Evolutionary conservation across 2,329 filamentous ascomycete genomes (phyloP).

Genomic region (Pseudogymnoascus verrucosus): DNA sequence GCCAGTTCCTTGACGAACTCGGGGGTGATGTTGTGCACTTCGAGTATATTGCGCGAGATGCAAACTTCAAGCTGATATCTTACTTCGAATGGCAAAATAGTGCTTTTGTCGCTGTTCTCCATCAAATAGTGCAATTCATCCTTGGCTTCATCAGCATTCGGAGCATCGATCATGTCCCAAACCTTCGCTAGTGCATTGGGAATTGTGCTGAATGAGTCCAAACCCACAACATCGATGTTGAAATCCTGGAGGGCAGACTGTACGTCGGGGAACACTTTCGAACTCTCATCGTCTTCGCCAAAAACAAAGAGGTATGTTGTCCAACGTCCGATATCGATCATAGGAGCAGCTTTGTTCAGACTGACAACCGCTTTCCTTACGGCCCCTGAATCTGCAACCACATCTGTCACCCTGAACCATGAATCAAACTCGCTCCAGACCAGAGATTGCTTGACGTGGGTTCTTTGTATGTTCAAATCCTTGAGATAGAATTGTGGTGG

Average conservation of each 20-base stretch:
- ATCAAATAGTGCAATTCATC: constrained; percentile 17
- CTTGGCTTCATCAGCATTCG: constrained; percentile 12
- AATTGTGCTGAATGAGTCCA: constrained; percentile 35
- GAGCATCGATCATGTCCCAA: constrained; percentile 35
- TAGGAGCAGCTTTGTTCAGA: constrained; percentile 39
- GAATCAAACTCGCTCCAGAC: constrained; percentile 48
- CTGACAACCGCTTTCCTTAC: constrained; percentile 33
- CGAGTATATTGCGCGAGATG: constrained; percentile 69
- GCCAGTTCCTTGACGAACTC: constrained; percentile 60
- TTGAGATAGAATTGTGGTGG: constrained; percentile 34
- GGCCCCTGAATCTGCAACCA: constrained; percentile 38
- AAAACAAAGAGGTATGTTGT: constrained; percentile 49
- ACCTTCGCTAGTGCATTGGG: constrained; percentile 30
- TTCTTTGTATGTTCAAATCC: constrained; percentile 25
- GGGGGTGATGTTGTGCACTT: constrained; percentile 62
- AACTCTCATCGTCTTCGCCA: constrained; percentile 29
- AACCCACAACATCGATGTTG: constrained; percentile 52
- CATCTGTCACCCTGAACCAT: constrained; percentile 58
- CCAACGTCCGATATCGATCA: constrained; percentile 60
- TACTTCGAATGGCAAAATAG: constrained; percentile 57
- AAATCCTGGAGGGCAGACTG: constrained; percentile 52
- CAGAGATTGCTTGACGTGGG: constrained; percentile 33
- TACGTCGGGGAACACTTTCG: constrained; percentile 20
- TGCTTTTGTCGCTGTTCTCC: constrained; percentile 21
- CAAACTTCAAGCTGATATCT: constrained; percentile 91